Evolutionary conservation across 1,284 basidiomycete genomes (phyloP).

Genomic region (Boletus semigastroideus): DNA sequence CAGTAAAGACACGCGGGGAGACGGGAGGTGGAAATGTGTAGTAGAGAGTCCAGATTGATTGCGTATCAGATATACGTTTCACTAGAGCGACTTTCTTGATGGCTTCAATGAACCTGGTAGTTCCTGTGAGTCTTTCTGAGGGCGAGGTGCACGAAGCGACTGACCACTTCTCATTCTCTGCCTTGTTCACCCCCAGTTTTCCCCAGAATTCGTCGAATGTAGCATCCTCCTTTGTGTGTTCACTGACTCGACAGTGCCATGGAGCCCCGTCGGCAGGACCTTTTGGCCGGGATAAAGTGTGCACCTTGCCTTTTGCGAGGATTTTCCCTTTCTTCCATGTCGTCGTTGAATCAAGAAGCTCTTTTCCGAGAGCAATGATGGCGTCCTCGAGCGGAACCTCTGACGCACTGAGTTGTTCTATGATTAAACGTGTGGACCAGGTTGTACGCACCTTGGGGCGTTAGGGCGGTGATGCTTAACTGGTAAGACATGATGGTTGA

Average conservation of each 20-base stretch:
- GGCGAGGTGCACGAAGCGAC: background rate
- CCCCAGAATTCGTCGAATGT: constrained; percentile 74
- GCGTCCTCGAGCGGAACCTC: constrained; percentile 61
- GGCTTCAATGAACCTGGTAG: constrained; percentile 58
- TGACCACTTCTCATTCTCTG: constrained; percentile 66
- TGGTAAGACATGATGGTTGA: constrained; percentile 35
- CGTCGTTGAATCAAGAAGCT: constrained; percentile 52
- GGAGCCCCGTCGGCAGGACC: constrained; percentile 51
- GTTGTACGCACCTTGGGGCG: constrained; percentile 40
- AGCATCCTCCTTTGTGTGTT: constrained; percentile 59
- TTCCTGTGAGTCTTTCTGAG: background rate
- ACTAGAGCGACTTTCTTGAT: constrained; percentile 64
- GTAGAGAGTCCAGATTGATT: constrained; percentile 68
- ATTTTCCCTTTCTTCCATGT: constrained; percentile 69
- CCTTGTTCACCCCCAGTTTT: constrained; percentile 62
- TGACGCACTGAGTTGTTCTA: constrained; percentile 24
- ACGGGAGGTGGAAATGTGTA: constrained; percentile 71
- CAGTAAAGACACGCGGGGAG: constrained; percentile 74
- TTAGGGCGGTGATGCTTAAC: constrained; percentile 46
- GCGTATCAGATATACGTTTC: constrained; percentile 59
- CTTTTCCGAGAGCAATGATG: constrained; percentile 51
- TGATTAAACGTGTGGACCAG: background rate
- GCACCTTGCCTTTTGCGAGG: constrained; percentile 52
- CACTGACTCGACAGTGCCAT: constrained; percentile 69
- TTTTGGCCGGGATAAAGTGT: constrained; percentile 53